Conservation (phyloP, 148 eudicot species). For the Agrostemma githago region DNA sequence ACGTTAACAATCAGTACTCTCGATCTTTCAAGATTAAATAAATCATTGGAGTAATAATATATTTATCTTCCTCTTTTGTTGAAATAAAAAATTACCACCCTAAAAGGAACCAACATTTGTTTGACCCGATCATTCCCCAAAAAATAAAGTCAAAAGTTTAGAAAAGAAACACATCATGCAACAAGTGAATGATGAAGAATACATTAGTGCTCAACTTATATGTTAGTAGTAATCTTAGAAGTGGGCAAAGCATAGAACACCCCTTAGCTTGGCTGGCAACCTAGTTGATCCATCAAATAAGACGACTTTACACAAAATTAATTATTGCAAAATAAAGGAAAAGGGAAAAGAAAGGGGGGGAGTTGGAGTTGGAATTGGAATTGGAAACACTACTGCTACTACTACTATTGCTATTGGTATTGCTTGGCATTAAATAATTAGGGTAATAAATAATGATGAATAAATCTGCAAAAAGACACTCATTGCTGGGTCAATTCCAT, state of each 20-base stretch:
- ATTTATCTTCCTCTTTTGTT: no score
- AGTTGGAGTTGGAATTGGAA: no score
- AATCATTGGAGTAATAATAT: no score
- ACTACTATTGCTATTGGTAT: background rate
- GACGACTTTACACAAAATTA: constrained; percentile 10
- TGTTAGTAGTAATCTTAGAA: background rate
- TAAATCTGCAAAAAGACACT: constrained; percentile 30
- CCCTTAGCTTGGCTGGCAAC: constrained; percentile 5
- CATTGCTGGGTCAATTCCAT: constrained; percentile 33
- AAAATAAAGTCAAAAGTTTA: background rate
- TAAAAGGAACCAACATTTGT: background rate
- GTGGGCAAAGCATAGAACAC: constrained; percentile 16
- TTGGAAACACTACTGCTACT: background rate
- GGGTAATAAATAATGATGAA: constrained; percentile 9
- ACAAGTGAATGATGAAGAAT: background rate
- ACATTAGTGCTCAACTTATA: constrained; percentile 19
- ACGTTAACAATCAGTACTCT: no score
- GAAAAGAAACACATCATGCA: constrained; percentile 4
- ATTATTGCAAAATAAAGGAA: background rate
- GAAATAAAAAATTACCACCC: background rate
- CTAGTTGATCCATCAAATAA: constrained; percentile 2
- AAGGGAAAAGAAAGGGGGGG: no score
- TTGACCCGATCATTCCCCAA: background rate
- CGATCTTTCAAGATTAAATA: no score
- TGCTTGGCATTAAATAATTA: background rate